Evolutionary conservation across 345 rosid species (phyloP), one percentile per base, ranked within the genome.

Genomic region (Arabidopsis suecica): DNA sequence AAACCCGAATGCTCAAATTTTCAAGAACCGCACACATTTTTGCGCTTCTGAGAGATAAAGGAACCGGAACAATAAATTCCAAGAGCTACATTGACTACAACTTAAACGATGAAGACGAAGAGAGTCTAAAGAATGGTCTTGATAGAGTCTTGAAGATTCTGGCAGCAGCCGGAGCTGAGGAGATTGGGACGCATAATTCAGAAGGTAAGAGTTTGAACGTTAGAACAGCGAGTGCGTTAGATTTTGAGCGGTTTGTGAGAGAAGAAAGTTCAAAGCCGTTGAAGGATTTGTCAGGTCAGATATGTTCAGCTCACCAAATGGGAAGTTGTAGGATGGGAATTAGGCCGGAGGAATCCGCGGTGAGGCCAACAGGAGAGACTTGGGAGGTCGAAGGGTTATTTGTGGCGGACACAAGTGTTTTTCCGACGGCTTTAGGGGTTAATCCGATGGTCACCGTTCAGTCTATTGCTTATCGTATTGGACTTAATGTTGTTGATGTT

Each of bases 271-370:
- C 77, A 38, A 79, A 82, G 76, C 42, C 77, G 32, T 67, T 90
- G 51, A 81, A 80, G 47, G 83, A 76, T 73, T 70, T 88, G 47
- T 63, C 82, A 5, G 75, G 86, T 4, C 84, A 82, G 10, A 65
- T 90, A 23, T 76, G 89, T 74, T 93, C 98, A 34, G 97, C 97
- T 47, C 97, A 93, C 77, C 96, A 93, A 79, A 90, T 90, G 97
- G 97, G 95, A 22, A 93, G 96, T 65, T 93, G 96, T 79, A 79
- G 93, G 71, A 90, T 93, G 96, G 98, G 97, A 12, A 69, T 74
- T 4, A 82, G 80, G 25, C 88, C 88, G 2, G 82, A 74, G 60
- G 69, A 58, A 18, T 91, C 97, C 0, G 96, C 80, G 10, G 97
- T 93, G 85, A 81, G 75, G 61, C 84, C 88, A 38, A 86, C 70